Evolutionary conservation across 805 yeast species (phyloP).

Genomic region (Metschnikowia bowlesiae): DNA sequence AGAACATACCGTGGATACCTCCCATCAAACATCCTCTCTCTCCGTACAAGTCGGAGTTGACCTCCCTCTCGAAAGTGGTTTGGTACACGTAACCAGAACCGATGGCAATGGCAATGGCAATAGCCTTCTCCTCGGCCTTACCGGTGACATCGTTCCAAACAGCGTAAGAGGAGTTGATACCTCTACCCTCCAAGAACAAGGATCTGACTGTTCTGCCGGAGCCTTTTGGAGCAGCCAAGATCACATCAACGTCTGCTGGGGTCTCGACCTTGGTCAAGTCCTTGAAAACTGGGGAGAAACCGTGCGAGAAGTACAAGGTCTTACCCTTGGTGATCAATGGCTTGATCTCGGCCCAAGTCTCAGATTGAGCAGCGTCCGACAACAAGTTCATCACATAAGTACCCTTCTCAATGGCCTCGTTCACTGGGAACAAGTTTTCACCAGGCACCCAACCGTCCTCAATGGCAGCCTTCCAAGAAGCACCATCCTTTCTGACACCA

Average conservation of each 20-base stretch:
- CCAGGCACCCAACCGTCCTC: constrained; percentile 99
- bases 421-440: constrained; percentile 91
- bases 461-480: constrained; percentile 98
- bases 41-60: constrained; percentile 98
- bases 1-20: constrained; percentile 99
- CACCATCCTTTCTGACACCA: constrained; percentile 98
- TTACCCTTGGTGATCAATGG: constrained; percentile 95
- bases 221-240: constrained; percentile 99
- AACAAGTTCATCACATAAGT: constrained; percentile 95
- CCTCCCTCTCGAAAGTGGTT: constrained; percentile 99
- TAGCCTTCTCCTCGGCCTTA: constrained; percentile 98
- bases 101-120: constrained; percentile 97
- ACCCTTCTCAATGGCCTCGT: constrained; percentile 90
- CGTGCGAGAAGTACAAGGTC: constrained; percentile 98
- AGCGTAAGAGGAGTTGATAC: constrained; percentile 99
- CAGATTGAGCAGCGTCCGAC: constrained; percentile 99
- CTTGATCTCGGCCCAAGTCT: constrained; percentile 86
- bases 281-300: constrained; percentile 99
- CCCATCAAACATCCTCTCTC: constrained; percentile 99
- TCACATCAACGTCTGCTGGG: constrained; percentile 92
- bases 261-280: constrained; percentile 94
- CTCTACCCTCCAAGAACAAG: constrained; percentile 99
- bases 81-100: constrained; percentile 99
- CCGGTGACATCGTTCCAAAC: constrained; percentile 99
- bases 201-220: constrained; percentile 99